Base-by-base conservation (phyloP, 2,329 filamentous ascomycete genomes). In the Fusarium sp. region DNA sequence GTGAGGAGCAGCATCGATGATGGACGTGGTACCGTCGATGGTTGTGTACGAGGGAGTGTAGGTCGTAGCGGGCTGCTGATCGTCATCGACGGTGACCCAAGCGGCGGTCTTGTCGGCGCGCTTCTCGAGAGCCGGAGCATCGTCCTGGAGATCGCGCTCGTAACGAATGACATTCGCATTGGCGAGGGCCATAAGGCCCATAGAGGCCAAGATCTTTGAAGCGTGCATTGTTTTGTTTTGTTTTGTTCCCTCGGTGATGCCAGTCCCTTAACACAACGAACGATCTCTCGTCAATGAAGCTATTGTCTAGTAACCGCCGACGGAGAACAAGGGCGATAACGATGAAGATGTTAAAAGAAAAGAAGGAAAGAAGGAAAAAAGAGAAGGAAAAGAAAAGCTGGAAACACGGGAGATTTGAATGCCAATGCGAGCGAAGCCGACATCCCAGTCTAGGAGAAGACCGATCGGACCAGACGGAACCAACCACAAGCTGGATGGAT, bases 71-170 rank as follows among this genome's bases (percentile, higher is more conserved):
- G 85, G 82, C 34, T 77, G 78, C 71, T 84, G 84, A 45, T 84
- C 80, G 53, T 82, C 80, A 74, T 84, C 80, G 65, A 89, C 83
- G 6, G 80, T 82, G 49, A 88, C 84, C 87, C 87, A 89, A 34
- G 83, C 80, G 22, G 81, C 82, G 8, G 82, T 81, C 44, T 79
- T 77, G n/a, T 75, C 76, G 49, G 78, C 72, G 47, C 76, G 71
- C 69, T 73, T 72, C 60, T 73, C 68, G 30, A 77, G 63, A 50
- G 14, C 62, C 6, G 47, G 53, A 42, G 54, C 63, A 44, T 66
- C 50, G 45, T 30, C 58, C 50, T 65, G 55, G 25, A 68, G 38
- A 42, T 63, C 63, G 29, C 60, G 68, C 46, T 73, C 49, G 30
- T 71, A 63, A 58, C 71, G 73, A 29, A 73, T 62, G 64, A 64